Evolutionary conservation across 2,329 filamentous ascomycete genomes (phyloP).

Genomic region (Aspergillus viridinutans): DNA sequence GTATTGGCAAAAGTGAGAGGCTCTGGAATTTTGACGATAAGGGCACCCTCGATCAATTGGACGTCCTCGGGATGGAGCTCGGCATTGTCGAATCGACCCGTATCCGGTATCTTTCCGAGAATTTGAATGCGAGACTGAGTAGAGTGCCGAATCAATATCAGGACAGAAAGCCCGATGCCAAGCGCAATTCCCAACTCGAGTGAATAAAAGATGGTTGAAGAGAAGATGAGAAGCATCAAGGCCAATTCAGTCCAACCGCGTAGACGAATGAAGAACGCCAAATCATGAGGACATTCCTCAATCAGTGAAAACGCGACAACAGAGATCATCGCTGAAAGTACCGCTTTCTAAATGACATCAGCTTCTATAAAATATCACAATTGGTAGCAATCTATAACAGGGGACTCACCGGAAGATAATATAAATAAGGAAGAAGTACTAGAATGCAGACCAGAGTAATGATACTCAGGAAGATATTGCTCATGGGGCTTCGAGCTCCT

Average conservation of each 20-base stretch:
- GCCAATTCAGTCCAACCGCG: conserved; percentile 79
- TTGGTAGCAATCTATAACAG: neutral
- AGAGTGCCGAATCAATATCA: conserved; percentile 84
- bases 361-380: neutral
- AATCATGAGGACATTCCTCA: conserved; percentile 90
- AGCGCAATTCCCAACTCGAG: conserved; percentile 89
- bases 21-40: conserved; percentile 97
- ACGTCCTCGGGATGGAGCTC: conserved; percentile 67
- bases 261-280: conserved; percentile 82
- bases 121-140: conserved; percentile 96
- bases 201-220: conserved; percentile 92
- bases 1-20: conserved; percentile 97
- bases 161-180: conserved; percentile 82
- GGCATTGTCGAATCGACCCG: conserved; percentile 80
- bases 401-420: conserved; percentile 83
- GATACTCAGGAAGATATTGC: conserved; percentile 77
- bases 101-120: conserved; percentile 80
- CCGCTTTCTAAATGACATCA: conserved; percentile 65
- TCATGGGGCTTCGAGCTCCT: conserved; percentile 89
- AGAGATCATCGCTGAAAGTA: conserved; percentile 88
- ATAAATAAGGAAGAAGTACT: conserved; percentile 85
- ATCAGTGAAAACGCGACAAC: conserved; percentile 93
- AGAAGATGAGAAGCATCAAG: conserved; percentile 86
- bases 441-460: conserved; percentile 77
- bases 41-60: conserved; percentile 84